Evolutionary conservation across 139 green algal genomes (phyloP), one percentile per base, ranked within the genome.

Genomic region (Gonium pectorale): DNA sequence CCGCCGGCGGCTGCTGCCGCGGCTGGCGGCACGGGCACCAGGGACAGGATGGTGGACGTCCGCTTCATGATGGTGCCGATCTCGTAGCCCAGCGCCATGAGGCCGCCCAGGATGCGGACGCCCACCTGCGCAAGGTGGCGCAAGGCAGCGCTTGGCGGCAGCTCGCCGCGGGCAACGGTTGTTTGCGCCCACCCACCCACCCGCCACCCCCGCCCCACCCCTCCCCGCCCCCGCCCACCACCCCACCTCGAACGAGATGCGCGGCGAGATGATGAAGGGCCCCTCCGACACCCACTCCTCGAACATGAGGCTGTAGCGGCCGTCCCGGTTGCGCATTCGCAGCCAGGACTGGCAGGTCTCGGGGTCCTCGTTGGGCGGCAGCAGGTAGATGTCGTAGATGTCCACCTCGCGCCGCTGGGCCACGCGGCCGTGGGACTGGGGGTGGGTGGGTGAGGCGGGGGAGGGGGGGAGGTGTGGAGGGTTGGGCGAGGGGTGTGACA

Each of bases 41-140:
- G 31, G 27, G 77, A 33, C 4, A 86, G 66, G 51, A 84, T 93
- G 19, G 91, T 83, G 46, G 83, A 91, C 31, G 83, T 94, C 51
- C 97, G 94, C 43, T 94, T 93, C 93, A 99, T 95, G 90, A 99
- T 98, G 68, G 92, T 94, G 41, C 75, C 95, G n/a, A 99, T 98
- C 86, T 97, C 90, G 86, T 99, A 99, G 38, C 97, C 97, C 69
- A 99, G 91, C n/a, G 97, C 94, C 96, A 99, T 98, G 33, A 99
- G 94, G 17, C 97, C 97, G 24, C 97, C 97, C 71, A 99, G 89
- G 71, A 99, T 95, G 35, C 94, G 92, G 49, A 99, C 97, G 52
- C 83, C 92, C 35, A 95, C 92, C 91, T 94, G 87, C 33, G 38
- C 27, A 15, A 70, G 63, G 63, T 29, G 56, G 22, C 17, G 19